Evolutionary conservation across 257 asterid species (phyloP), one percentile per base, ranked within the genome.

Genomic region (Hygrophila difformis): DNA sequence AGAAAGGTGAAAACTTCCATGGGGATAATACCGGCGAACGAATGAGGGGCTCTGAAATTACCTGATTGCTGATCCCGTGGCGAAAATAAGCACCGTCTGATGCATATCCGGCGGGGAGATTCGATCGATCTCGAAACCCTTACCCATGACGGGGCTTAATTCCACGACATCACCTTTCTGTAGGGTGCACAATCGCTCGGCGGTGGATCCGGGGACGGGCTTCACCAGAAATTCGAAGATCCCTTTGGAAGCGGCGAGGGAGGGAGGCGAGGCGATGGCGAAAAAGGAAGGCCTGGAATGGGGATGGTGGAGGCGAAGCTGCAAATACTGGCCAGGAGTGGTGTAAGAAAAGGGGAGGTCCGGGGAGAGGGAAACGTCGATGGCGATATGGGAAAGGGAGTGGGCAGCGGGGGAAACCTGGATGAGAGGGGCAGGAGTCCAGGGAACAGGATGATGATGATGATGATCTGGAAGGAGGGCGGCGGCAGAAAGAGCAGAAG

Each of bases 1-100:
- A 24, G 7, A 24, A 33, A 33, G 12, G 3, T 33, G n/a, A n/a
- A n/a, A n/a, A n/a, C n/a, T n/a, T n/a, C n/a, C n/a, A n/a, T n/a
- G n/a, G n/a, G n/a, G n/a, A n/a, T n/a, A n/a, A n/a, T n/a, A n/a
- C n/a, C n/a, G n/a, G n/a, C n/a, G n/a, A n/a, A n/a, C n/a, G n/a
- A n/a, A n/a, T n/a, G n/a, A n/a, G n/a, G n/a, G n/a, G n/a, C n/a
- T n/a, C n/a, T n/a, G 5, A 6, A 38, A 8, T 55, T 33, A 81
- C 95, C 97, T 88, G 42, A 88, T 84, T 47, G 94, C 97, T 42
- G 97, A 72, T 63, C 97, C 93, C 16, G 97, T 88, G 41, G 95
- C 97, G 57, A 88, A 88, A 61, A 88, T 77, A 44, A 88, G 83
- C 45, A 88, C 81, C 16, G 89, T 72, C 60, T 69, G 89, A 47